Base-by-base conservation (phyloP, 176 grass and related monocot species). In the Oryza brachyantha region DNA sequence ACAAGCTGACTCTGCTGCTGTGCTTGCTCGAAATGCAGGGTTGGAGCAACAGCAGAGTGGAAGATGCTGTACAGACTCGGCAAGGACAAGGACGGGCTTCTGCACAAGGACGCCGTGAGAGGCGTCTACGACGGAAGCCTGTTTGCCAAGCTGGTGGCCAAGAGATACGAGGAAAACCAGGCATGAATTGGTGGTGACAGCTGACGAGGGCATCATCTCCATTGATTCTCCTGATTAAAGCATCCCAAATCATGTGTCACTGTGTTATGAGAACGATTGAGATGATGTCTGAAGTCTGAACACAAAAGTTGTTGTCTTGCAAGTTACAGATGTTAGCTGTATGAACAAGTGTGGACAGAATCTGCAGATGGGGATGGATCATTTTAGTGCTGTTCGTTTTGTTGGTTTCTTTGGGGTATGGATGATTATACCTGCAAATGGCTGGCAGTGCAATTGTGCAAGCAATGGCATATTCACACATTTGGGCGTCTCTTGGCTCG, bases 41-140 rank as follows among this genome's bases (percentile, higher is more conserved):
- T 84, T 6, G 92, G 60, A 8, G 74, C 73, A 1, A 65, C 37
- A 24, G 41, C 45, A 7, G 95, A 98, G 65, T 98, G 95, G 95
- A 90, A 83, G 67, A 4, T 90, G 2, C 31, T 94, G 3, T 93
- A 85, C 66, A 54, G 10, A 2, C 75, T 94, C 13, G 85, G 64
- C 80, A 92, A 94, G 77, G 92, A 91, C 73, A 85, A 98, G 83
- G 83, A 95, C 62, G 92, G 92, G 10, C 85, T 95, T 16, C 96
- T 99, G 26, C 83, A 40, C 14, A 99, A 89, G 78, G 92, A 91
- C 3, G 73, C 74, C 69, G 57, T 66, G 5, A 73, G 81, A 35
- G 63, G 35, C 73, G 84, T 87, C 16, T 99, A 93, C 52, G 92
- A 99, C 66, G 96, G 96, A 28, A 85, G 29, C 54, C 62, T 99